Evolutionary conservation across 257 asterid species (phyloP).

Genomic region (Jacaranda mimosifolia): DNA sequence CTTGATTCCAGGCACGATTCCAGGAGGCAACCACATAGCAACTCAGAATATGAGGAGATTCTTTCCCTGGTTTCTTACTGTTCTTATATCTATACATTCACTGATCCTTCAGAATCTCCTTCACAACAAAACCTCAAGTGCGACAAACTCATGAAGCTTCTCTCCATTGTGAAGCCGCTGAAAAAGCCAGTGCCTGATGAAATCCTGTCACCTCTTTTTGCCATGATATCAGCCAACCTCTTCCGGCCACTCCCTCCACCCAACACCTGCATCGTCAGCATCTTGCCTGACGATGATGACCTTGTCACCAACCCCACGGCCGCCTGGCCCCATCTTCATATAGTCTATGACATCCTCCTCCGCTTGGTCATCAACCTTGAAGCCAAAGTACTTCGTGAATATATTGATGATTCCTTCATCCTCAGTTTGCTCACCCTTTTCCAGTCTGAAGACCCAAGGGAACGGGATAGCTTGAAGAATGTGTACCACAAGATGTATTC

Average conservation of each 20-base stretch:
- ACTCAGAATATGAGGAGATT: conserved; percentile 49
- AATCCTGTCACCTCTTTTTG: conserved; percentile 58
- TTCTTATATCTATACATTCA: conserved; percentile 57
- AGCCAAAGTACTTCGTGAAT: conserved; percentile 42
- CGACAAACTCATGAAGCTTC: conserved; percentile 62
- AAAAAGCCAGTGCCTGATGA: conserved; percentile 42
- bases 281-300: conserved; percentile 75
- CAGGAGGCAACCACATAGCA: conserved; percentile 39
- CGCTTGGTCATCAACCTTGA: conserved; percentile 47
- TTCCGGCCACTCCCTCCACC: conserved; percentile 76
- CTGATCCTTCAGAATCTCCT: conserved; percentile 71
- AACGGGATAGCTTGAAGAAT: conserved; percentile 72
- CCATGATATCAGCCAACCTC: conserved; percentile 67
- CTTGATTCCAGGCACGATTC: conserved; percentile 54
- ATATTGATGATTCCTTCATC: conserved; percentile 58
- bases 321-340: conserved; percentile 75
- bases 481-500: conserved; percentile 69
- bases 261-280: conserved; percentile 39
- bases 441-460: conserved; percentile 80
- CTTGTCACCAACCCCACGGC: conserved; percentile 50
- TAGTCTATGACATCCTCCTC: conserved; percentile 75
- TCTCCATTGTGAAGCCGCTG: conserved; percentile 50
- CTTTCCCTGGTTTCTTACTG: conserved; percentile 61
- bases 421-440: conserved; percentile 64
- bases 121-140: conserved; percentile 67